Conservation (phyloP, 345 rosid species). For the Microthlaspi erraticum region DNA sequence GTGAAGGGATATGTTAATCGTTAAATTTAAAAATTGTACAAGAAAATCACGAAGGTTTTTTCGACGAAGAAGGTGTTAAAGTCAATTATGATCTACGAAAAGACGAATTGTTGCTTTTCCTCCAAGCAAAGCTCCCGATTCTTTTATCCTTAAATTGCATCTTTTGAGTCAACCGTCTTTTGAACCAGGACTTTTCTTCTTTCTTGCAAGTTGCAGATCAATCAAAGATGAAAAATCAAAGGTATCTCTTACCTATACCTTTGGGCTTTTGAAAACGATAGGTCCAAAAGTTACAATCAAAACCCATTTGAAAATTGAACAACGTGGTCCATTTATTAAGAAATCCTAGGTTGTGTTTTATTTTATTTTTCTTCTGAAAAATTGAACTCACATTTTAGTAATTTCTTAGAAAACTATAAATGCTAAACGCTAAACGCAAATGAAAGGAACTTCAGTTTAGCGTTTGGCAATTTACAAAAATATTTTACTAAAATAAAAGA, state of each 20-base stretch:
- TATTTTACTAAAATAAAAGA: not conserved
- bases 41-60: no score
- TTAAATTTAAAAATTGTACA: no score
- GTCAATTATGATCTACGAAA: slow-evolving; percentile 11
- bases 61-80: not conserved
- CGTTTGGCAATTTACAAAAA: not conserved
- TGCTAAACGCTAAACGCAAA: not conserved
- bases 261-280: slow-evolving; percentile 16
- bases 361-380: not conserved
- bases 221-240: not conserved
- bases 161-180: slow-evolving; percentile 13
- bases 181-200: slow-evolving; percentile 11
- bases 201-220: not conserved
- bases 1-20: no score
- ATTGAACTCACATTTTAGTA: not conserved
- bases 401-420: no score
- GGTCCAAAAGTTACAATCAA: not conserved
- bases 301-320: not conserved
- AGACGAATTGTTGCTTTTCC: slow-evolving; percentile 16
- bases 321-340: not conserved
- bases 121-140: slow-evolving; percentile 18
- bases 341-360: not conserved
- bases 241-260: not conserved
- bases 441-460: not conserved
- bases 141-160: not conserved